phyloP scores from a whole-genome alignment of 495 filamentous ascomycete species.

The Penicilliopsis zonata region DNA sequence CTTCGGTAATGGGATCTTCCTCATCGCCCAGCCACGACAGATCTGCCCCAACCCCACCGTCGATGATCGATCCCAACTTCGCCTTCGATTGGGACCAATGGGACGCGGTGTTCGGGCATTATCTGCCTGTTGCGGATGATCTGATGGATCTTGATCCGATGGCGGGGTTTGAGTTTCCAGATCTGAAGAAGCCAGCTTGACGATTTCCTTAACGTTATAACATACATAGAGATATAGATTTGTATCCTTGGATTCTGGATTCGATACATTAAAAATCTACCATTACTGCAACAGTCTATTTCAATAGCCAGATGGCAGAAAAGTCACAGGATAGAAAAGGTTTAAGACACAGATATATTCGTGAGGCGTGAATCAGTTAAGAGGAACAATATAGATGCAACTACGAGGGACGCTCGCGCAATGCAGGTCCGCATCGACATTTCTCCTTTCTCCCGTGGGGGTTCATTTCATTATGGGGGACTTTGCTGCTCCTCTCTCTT shows the following conservation, averaged over 20 bases:
- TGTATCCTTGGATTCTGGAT: too few species aligned
- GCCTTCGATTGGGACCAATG: conserved; percentile 41
- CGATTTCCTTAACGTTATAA: too few species aligned
- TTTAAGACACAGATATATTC: conserved; percentile 24
- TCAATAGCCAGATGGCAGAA: too few species aligned
- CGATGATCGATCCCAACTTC: conserved; percentile 32
- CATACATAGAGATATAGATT: too few species aligned
- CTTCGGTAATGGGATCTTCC: too few species aligned
- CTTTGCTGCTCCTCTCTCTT: not conserved
- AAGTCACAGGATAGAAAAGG: too few species aligned
- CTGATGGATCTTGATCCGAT: conserved; percentile 34
- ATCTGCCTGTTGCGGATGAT: conserved; percentile 33
- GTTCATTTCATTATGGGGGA: not conserved
- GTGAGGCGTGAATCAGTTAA: conserved; percentile 32
- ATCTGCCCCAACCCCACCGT: conserved; percentile 25
- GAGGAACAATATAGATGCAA: conserved; percentile 20
- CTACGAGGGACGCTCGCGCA: not conserved
- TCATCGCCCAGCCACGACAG: conserved; percentile 1
- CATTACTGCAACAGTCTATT: too few species aligned
- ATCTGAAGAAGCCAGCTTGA: too few species aligned
- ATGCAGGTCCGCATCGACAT: not conserved
- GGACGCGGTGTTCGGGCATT: conserved; percentile 38
- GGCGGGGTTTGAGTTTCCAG: conserved; percentile 15
- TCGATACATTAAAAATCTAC: too few species aligned
- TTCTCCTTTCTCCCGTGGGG: conserved; percentile 1